phyloP scores from a whole-genome alignment of 371 early-diverging fungal genomes.

The Parasitella parasitica region DNA sequence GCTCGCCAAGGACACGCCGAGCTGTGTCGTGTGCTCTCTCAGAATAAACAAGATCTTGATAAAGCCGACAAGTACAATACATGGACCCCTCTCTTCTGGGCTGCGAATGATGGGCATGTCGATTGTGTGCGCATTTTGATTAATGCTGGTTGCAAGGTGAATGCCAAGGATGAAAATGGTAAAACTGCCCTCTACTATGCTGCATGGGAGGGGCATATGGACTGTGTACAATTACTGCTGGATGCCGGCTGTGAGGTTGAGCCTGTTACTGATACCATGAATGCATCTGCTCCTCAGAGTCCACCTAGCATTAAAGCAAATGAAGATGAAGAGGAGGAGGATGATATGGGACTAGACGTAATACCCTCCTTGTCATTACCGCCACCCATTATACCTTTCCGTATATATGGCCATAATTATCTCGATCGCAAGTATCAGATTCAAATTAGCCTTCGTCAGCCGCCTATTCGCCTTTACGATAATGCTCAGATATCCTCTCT shows the following conservation, averaged over 20 bases:
- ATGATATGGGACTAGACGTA: constrained; percentile 53
- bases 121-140: constrained; percentile 81
- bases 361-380: constrained; percentile 89
- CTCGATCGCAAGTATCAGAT: constrained; percentile 83
- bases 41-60: constrained; percentile 72
- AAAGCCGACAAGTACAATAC: constrained; percentile 85
- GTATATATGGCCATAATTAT: constrained; percentile 95
- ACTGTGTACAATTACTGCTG: constrained; percentile 68
- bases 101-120: constrained; percentile 88
- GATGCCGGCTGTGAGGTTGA: constrained; percentile 55
- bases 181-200: constrained; percentile 90
- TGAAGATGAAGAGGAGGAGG: constrained; percentile 13
- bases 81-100: constrained; percentile 96
- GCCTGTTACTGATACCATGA: constrained; percentile 12
- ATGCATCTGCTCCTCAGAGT: constrained; percentile 5
- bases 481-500: constrained; percentile 67
- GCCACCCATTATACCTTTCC: constrained; percentile 95
- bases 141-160: constrained; percentile 76
- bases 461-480: constrained; percentile 67
- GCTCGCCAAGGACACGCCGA: constrained; percentile 84
- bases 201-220: constrained; percentile 90
- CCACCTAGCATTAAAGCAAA: background rate
- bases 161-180: constrained; percentile 79
- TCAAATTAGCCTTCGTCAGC: constrained; percentile 64
- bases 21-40: constrained; percentile 72